Evolutionary conservation across 2,329 filamentous ascomycete species (phyloP).

Genomic region (Orbilia quercus): DNA sequence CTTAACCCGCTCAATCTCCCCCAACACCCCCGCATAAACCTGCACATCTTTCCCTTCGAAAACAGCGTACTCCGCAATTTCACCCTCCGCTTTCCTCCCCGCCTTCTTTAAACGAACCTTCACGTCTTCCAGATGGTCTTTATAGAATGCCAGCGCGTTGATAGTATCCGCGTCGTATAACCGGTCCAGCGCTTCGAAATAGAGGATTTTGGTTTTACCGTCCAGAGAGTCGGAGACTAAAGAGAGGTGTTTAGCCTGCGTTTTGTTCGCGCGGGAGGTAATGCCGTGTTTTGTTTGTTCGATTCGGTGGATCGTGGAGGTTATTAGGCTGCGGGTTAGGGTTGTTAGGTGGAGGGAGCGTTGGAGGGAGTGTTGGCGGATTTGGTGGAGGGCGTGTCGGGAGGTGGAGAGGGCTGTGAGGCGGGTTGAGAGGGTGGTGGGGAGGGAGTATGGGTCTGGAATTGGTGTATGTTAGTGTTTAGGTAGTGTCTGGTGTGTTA

Average conservation of each 20-base stretch:
- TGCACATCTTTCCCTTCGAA: slow-evolving; percentile 46
- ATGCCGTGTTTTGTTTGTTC: slow-evolving; percentile 54
- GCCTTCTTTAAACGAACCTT: slow-evolving; percentile 56
- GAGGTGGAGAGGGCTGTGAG: slow-evolving; percentile 28
- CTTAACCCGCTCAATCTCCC: slow-evolving; percentile 27
- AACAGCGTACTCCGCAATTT: slow-evolving; percentile 57
- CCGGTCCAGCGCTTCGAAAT: slow-evolving; percentile 57
- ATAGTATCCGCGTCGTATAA: slow-evolving; percentile 59
- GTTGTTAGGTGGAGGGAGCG: slow-evolving; percentile 54
- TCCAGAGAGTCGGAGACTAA: slow-evolving; percentile 58
- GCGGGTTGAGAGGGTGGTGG: slow-evolving; percentile 28
- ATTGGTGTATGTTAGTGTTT: no score
- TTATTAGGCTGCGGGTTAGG: slow-evolving; percentile 25
- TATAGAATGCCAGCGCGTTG: slow-evolving; percentile 59
- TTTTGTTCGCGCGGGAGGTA: slow-evolving; percentile 41
- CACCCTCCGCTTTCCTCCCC: slow-evolving; percentile 58
- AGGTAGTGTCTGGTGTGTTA: neutral
- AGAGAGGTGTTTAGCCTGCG: slow-evolving; percentile 58
- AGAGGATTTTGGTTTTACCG: slow-evolving; percentile 59
- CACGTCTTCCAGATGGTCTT: slow-evolving; percentile 59
- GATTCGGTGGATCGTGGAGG: slow-evolving; percentile 39
- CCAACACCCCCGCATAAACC: slow-evolving; percentile 36
- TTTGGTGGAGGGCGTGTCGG: slow-evolving; percentile 54
- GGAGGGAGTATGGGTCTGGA: slow-evolving; percentile 39
- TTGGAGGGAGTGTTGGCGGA: slow-evolving; percentile 51